Evolutionary conservation across 352 stramenopile species (phyloP).

Genomic region (Globisporangium barbulae): DNA sequence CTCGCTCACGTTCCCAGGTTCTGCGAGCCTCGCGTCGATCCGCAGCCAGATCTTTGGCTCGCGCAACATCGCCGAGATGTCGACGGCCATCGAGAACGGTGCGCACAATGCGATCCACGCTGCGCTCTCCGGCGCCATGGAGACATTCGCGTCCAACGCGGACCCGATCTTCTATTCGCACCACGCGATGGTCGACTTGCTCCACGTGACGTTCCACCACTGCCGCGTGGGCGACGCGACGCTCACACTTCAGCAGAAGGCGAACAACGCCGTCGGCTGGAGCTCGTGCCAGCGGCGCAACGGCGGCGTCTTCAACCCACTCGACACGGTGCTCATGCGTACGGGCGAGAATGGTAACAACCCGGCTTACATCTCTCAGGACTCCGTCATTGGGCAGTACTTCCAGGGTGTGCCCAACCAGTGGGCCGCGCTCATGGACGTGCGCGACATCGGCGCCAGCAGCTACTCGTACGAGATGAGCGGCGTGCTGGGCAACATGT

Average conservation of each 20-base stretch:
- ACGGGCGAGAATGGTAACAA: conserved; percentile 27
- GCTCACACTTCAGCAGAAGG: conserved; percentile 28
- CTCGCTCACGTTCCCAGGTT: conserved; percentile 28
- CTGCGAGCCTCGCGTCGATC: conserved; percentile 35
- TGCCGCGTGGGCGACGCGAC: conserved; percentile 27
- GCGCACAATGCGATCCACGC: conserved; percentile 57
- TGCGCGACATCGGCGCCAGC: conserved; percentile 12
- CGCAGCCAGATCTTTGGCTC: conserved; percentile 51
- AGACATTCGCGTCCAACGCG: conserved; percentile 36
- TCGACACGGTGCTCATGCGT: conserved; percentile 25
- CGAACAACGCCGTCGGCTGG: conserved; percentile 20
- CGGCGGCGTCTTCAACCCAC: conserved; percentile 3
- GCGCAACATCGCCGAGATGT: conserved; percentile 22
- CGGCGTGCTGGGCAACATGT: conserved; percentile 11
- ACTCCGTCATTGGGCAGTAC: conserved; percentile 32
- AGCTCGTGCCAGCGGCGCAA: conserved; percentile 13
- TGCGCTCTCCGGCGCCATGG: conserved; percentile 46
- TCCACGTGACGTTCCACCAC: conserved; percentile 56
- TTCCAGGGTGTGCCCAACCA: conserved; percentile 43
- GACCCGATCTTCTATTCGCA: conserved; percentile 67
- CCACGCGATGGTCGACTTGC: conserved; percentile 43
- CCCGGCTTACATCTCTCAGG: conserved; percentile 18
- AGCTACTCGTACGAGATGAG: conserved; percentile 18
- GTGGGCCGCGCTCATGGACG: conserved; percentile 15
- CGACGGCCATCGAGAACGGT: conserved; percentile 29